Conservation (phyloP, 768 basidiomycete genomes). For the Amylocystis lapponica region DNA sequence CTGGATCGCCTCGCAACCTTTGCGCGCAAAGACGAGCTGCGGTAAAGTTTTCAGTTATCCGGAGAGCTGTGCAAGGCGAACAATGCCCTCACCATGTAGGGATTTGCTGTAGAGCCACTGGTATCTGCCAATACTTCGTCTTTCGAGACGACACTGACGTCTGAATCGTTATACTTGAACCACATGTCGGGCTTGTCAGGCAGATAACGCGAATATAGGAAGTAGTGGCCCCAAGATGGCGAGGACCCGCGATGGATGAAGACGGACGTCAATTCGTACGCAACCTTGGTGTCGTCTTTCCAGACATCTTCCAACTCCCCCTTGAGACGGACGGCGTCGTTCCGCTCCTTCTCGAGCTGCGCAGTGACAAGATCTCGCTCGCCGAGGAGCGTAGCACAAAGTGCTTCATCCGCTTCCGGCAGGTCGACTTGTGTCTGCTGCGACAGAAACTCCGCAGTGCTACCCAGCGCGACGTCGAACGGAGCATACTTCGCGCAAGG, state of each 20-base stretch:
- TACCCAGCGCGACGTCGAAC: constrained; percentile 49
- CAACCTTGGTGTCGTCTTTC: constrained; percentile 56
- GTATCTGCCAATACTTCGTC: constrained; percentile 86
- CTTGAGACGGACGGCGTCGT: constrained; percentile 49
- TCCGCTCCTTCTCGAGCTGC: constrained; percentile 54
- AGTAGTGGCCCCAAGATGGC: constrained; percentile 90
- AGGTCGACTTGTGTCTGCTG: constrained; percentile 38
- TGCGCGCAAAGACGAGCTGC: constrained; percentile 80
- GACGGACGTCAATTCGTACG: constrained; percentile 90
- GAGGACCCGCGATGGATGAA: constrained; percentile 91
- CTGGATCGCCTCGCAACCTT: constrained; percentile 71
- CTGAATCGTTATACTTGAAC: constrained; percentile 97
- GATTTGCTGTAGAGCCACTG: constrained; percentile 86
- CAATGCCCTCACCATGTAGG: constrained; percentile 72
- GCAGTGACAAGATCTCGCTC: constrained; percentile 48
- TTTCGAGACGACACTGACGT: constrained; percentile 69
- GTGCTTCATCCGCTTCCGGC: constrained; percentile 54
- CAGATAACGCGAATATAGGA: constrained; percentile 88
- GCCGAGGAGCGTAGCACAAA: constrained; percentile 42
- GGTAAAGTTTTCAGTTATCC: constrained; percentile 1
- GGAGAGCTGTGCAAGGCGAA: not conserved
- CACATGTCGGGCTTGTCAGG: constrained; percentile 77
- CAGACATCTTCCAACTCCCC: constrained; percentile 69
- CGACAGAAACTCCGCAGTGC: constrained; percentile 53
- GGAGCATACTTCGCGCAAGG: constrained; percentile 47